Conservation (phyloP, 225 moss, liverwort and hornwort genomes). For the Antitrichia curtipendula region DNA sequence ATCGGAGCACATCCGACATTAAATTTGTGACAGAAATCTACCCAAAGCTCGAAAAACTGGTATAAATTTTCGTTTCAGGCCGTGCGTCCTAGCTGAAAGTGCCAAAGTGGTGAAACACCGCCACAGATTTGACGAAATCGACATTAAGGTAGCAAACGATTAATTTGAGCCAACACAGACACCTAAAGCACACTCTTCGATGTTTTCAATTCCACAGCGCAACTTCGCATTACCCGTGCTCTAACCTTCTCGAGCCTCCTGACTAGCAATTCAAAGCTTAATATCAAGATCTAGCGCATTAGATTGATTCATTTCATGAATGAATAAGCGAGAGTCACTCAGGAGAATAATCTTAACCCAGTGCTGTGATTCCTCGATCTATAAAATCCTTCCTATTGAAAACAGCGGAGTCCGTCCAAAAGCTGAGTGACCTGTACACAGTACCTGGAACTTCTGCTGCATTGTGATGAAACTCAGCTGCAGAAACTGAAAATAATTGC, state of each 20-base stretch:
- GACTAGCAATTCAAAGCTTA: neutral
- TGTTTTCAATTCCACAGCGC: neutral
- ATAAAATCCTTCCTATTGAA: neutral
- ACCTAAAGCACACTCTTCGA: neutral
- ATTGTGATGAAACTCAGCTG: neutral
- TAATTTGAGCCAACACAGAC: neutral
- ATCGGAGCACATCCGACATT: neutral
- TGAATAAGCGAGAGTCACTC: too few species aligned
- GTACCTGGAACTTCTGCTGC: neutral
- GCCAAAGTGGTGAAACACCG: neutral
- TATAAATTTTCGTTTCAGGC: neutral
- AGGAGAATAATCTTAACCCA: neutral
- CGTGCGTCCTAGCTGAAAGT: neutral
- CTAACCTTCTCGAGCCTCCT: neutral
- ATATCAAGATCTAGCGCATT: neutral
- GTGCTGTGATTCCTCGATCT: neutral
- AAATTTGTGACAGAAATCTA: neutral
- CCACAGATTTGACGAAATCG: neutral
- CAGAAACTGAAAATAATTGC: neutral
- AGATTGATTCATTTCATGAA: neutral
- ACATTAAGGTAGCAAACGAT: neutral
- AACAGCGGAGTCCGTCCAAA: neutral
- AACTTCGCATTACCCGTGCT: neutral
- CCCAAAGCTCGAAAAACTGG: neutral
- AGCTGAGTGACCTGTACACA: neutral